Evolutionary conservation across 805 yeast species (phyloP).

Genomic region (Lipomyces lipofer): DNA sequence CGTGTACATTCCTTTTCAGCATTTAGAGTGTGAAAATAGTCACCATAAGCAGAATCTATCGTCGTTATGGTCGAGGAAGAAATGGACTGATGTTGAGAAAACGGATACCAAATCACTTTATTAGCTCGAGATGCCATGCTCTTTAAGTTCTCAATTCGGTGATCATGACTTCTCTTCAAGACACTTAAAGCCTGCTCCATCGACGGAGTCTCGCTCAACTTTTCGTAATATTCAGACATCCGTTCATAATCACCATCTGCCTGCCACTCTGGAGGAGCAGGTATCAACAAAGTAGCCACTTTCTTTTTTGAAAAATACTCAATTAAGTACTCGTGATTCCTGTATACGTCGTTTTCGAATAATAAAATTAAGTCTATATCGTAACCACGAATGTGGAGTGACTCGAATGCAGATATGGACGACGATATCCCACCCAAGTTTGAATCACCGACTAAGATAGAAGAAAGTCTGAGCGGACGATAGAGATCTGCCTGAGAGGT

Average conservation of each 20-base stretch:
- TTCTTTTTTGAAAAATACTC: background rate
- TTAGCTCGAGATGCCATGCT: constrained; percentile 1
- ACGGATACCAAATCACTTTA: constrained; percentile 33
- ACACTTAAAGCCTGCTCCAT: constrained; percentile 3
- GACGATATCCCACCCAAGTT: constrained; percentile 1
- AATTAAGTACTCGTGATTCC: background rate
- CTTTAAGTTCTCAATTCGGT: background rate
- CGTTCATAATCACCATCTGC: background rate
- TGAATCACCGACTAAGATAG: background rate
- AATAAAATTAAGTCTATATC: background rate
- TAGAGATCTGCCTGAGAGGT: background rate
- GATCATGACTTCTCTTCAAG: constrained; percentile 8
- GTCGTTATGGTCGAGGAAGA: constrained; percentile 28
- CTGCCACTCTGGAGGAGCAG: constrained; percentile 1
- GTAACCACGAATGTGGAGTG: background rate
- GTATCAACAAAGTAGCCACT: background rate
- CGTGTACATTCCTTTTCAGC: background rate
- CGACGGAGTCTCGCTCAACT: background rate
- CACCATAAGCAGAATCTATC: constrained; percentile 35
- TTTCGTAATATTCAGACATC: background rate
- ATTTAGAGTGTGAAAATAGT: constrained; percentile 25
- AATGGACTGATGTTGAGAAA: constrained; percentile 33
- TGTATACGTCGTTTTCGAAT: background rate
- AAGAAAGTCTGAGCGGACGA: background rate
- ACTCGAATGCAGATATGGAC: constrained; percentile 1